A percentile compares a stretch with the other conserved stretches of the same genome.
Evolutionary conservation across 208 protist species (phyloP).

Genomic region (Trichomonas vaginalis): DNA sequence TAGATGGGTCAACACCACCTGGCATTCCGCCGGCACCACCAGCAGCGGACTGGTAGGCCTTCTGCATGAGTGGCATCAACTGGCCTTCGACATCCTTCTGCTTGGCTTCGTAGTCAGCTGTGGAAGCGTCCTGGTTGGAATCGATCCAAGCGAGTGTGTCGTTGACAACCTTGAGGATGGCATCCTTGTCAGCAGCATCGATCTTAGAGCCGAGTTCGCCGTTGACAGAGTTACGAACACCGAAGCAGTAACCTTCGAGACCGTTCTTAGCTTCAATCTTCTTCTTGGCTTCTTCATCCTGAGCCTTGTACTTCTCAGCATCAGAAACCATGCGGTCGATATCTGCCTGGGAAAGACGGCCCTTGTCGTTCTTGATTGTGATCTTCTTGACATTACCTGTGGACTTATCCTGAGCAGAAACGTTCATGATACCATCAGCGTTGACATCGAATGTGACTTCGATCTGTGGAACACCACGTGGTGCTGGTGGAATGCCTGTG

Average conservation of each 20-base stretch:
- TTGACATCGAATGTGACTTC: slow-evolving; percentile 99
- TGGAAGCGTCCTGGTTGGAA: slow-evolving; percentile 21
- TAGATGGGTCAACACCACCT: slow-evolving; percentile 39
- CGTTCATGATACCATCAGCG: slow-evolving; percentile 84
- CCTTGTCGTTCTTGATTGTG: slow-evolving; percentile 71
- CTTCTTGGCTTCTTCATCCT: slow-evolving; percentile 29
- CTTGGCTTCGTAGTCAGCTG: slow-evolving; percentile 33
- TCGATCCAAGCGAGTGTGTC: slow-evolving; percentile 38
- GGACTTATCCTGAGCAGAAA: slow-evolving; percentile 77
- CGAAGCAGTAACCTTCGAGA: slow-evolving; percentile 40
- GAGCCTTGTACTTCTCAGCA: slow-evolving; percentile 36
- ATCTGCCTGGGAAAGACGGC: slow-evolving; percentile 63
- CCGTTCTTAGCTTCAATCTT: slow-evolving; percentile 38
- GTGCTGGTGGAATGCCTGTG: slow-evolving; percentile 27
- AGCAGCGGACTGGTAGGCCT: slow-evolving; percentile 56
- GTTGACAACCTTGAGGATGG: slow-evolving; percentile 28
- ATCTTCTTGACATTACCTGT: slow-evolving; percentile 58
- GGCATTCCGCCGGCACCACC: slow-evolving; percentile 31
- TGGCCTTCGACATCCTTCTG: slow-evolving; percentile 39
- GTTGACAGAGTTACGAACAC: slow-evolving; percentile 26
- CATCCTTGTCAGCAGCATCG: slow-evolving; percentile 22
- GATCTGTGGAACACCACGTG: slow-evolving; percentile 33
- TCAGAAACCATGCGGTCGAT: slow-evolving; percentile 46
- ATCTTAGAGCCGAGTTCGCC: slow-evolving; percentile 24
- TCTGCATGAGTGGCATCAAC: slow-evolving; percentile 66